Evolutionary conservation across 2,329 filamentous ascomycete species (phyloP), one percentile per base, ranked within the genome.

Genomic region (Alternaria gansuensis): DNA sequence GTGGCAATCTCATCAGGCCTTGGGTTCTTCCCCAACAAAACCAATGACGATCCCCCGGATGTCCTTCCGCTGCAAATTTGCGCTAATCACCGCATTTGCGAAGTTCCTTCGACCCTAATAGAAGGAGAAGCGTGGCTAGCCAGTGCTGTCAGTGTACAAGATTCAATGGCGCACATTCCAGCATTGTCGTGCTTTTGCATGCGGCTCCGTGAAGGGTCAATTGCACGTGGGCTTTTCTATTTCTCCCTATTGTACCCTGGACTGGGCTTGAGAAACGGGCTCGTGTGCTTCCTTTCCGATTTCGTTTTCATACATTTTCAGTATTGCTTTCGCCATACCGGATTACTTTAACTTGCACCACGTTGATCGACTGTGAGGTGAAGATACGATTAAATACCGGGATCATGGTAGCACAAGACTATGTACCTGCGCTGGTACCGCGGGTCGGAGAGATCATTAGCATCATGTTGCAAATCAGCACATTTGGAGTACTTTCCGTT

Each of bases 371-470:
- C 14, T 28, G 24, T 10, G 31, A 34, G 21, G 21, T 17, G 21
- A 26, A 36, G 13, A 11, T 26, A 48, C 29, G 21, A 36, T 3
- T 26, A 13, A 14, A 36, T 7, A 48, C 31, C 31, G 44, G 8
- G 31, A 48, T 34, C 21, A 54, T 57, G 49, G 29, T n/a, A 36
- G 21, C 26, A n/a, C 40, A 48, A 29, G 17, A 39, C 33, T 57
- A 65, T 41, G 50, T 57, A 28, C 64, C 61, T 29, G 68, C 65
- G 23, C 39, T 56, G 43, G 65, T 74, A 24, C 71, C 71, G 14
- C 34, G 64, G 17, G 65, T 57, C 8, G 71, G 70, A 24, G 60
- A 67, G 24, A 41, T 71, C 17, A 36, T 73, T n/a, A 69, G 67
- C 23, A 57, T 69, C 33, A 54, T 66, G 24, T 57, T 73, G 17